phyloP scores from a whole-genome alignment of 345 rosid species.

The Hibiscus syriacus region DNA sequence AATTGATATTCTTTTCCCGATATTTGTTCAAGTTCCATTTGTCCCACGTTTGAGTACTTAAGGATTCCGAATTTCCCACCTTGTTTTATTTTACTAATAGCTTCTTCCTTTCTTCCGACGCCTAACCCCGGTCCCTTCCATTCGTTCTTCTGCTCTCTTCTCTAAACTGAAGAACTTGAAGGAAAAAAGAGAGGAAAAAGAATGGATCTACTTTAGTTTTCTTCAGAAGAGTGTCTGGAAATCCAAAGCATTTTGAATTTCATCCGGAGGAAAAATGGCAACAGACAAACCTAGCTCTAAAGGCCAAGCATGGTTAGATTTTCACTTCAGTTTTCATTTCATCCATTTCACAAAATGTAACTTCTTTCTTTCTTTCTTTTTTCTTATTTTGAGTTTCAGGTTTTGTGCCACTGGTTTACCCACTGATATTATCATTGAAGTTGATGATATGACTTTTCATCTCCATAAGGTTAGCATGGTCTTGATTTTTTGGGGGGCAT shows the following conservation, averaged over 20 bases:
- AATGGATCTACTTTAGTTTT: slow-evolving; percentile 24
- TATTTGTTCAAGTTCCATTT: neutral
- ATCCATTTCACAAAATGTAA: neutral
- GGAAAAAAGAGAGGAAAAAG: too few species aligned
- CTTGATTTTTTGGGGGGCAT: neutral
- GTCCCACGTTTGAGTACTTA: neutral
- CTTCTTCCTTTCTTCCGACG: neutral
- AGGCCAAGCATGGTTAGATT: slow-evolving; percentile 87
- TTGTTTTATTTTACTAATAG: neutral
- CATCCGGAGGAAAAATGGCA: slow-evolving; percentile 32
- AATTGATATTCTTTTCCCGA: neutral
- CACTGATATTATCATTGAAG: slow-evolving; percentile 79
- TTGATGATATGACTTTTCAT: slow-evolving; percentile 85
- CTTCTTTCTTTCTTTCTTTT: neutral
- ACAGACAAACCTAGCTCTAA: slow-evolving; percentile 56
- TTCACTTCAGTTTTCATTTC: neutral
- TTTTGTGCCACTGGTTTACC: slow-evolving; percentile 90
- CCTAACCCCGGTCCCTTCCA: neutral
- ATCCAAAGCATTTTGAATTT: neutral
- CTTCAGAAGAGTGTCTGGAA: neutral
- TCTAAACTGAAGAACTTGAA: neutral
- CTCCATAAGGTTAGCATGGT: slow-evolving; percentile 65
- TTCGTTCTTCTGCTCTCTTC: neutral
- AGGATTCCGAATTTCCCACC: neutral
- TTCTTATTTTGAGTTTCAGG: slow-evolving; percentile 11